These are phyloP conservation scores for Multifurca ochricompacta DNA, from an alignment of 768 basidiomycete genomes.

Conservation along the genomic window DNA sequence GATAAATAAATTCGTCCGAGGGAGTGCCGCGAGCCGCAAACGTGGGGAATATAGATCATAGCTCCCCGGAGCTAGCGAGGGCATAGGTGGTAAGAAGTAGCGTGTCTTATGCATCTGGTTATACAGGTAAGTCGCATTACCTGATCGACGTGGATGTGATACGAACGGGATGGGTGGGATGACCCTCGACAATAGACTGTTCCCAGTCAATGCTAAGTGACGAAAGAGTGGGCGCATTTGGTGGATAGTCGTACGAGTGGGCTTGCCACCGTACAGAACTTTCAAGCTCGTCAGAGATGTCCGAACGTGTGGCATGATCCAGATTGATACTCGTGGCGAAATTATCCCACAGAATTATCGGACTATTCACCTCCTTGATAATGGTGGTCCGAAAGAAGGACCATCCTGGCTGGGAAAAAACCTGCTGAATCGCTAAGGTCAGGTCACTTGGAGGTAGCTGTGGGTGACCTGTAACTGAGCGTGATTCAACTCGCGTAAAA, in stretches of 20 bases:
- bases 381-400: not conserved
- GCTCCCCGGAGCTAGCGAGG: constrained; percentile 36
- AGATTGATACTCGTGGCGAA: constrained; percentile 34
- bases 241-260: constrained; percentile 44
- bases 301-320: constrained; percentile 28
- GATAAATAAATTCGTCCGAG: constrained; percentile 35
- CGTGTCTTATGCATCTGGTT: constrained; percentile 54
- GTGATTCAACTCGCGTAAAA: not conserved
- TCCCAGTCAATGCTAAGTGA: constrained; percentile 52
- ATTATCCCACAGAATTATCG: constrained; percentile 37
- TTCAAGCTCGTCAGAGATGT: constrained; percentile 41
- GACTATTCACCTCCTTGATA: constrained; percentile 21
- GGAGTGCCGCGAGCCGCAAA: constrained; percentile 41
- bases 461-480: not conserved
- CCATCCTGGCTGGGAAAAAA: constrained; percentile 2
- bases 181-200: constrained; percentile 53
- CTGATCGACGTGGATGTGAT: not conserved
- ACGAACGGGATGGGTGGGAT: constrained; percentile 51
- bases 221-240: constrained; percentile 35
- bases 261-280: constrained; percentile 50
- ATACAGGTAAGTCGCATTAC: not conserved
- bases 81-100: constrained; percentile 42
- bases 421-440: not conserved
- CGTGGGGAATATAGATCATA: constrained; percentile 44
- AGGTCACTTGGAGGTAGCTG: not conserved